These are phyloP conservation scores for Vitis cinerea DNA, from an alignment of 164 flowering plant species.

Conservation along the genomic window DNA sequence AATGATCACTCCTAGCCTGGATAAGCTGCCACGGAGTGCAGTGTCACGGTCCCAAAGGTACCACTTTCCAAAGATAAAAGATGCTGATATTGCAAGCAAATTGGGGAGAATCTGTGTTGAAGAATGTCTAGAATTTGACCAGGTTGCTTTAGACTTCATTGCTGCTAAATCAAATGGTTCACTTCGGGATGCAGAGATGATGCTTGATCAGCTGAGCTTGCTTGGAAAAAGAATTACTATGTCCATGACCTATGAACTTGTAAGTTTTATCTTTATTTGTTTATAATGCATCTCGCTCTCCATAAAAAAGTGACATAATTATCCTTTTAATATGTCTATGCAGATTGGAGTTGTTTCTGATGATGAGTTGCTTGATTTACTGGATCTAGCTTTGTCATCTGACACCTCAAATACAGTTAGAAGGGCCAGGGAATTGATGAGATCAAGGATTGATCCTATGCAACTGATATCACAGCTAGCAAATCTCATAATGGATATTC, in stretches of 20 bases:
- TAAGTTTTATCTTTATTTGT: slow-evolving; percentile 36
- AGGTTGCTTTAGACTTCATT: slow-evolving; percentile 69
- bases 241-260: slow-evolving; percentile 73
- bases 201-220: slow-evolving; percentile 92
- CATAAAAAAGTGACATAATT: not conserved
- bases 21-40: slow-evolving; percentile 65
- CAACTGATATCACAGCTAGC: slow-evolving; percentile 90
- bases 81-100: slow-evolving; percentile 53
- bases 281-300: not conserved
- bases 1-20: slow-evolving; percentile 76
- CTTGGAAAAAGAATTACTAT: slow-evolving; percentile 77
- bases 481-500: slow-evolving; percentile 90
- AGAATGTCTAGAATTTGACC: slow-evolving; percentile 71
- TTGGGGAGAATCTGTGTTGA: slow-evolving; percentile 55
- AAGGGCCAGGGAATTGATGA: slow-evolving; percentile 91
- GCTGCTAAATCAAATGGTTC: slow-evolving; percentile 84
- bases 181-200: slow-evolving; percentile 89
- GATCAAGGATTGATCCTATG: slow-evolving; percentile 88
- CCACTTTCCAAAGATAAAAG: slow-evolving; percentile 76
- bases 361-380: slow-evolving; percentile 83
- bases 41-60: slow-evolving; percentile 70
- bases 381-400: slow-evolving; percentile 84
- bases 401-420: slow-evolving; percentile 86
- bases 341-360: slow-evolving; percentile 89
- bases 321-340: slow-evolving; percentile 17